Conservation (phyloP, 1,139 yeast species). For the Candida sojae region DNA sequence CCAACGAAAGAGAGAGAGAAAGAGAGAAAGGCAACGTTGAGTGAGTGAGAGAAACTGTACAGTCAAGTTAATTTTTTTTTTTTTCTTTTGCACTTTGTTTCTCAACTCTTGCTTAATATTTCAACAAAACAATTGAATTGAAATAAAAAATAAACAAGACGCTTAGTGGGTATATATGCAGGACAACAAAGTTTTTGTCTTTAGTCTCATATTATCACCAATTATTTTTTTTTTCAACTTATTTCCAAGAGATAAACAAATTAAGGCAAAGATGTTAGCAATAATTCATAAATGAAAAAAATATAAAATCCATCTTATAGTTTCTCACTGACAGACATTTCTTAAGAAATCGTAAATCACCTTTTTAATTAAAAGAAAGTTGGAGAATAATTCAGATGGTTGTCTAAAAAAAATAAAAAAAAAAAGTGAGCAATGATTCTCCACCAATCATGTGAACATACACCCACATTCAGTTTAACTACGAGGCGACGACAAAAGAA, state of each 20-base stretch:
- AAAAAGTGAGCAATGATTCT: not conserved
- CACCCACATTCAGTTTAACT: no score
- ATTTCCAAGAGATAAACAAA: no score
- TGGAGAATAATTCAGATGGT: not conserved
- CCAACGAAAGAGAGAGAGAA: not conserved
- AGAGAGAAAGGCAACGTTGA: constrained; percentile 2
- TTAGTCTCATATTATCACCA: no score
- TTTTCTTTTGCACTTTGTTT: not conserved
- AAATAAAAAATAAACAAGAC: not conserved
- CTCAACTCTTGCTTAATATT: not conserved
- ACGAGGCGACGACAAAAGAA: no score
- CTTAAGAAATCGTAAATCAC: no score
- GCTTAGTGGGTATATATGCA: no score
- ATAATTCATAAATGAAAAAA: no score
- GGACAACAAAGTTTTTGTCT: no score
- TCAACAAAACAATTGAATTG: not conserved
- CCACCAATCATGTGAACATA: not conserved
- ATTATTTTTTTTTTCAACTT: no score
- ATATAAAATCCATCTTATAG: no score
- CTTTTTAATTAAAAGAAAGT: not conserved
- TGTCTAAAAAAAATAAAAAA: not conserved
- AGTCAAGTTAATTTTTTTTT: not conserved
- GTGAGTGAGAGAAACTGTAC: not conserved
- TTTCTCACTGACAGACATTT: no score
- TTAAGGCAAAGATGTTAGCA: no score